Evolutionary conservation across 768 basidiomycete genomes (phyloP).

Genomic region (Mrakia blollopis): DNA sequence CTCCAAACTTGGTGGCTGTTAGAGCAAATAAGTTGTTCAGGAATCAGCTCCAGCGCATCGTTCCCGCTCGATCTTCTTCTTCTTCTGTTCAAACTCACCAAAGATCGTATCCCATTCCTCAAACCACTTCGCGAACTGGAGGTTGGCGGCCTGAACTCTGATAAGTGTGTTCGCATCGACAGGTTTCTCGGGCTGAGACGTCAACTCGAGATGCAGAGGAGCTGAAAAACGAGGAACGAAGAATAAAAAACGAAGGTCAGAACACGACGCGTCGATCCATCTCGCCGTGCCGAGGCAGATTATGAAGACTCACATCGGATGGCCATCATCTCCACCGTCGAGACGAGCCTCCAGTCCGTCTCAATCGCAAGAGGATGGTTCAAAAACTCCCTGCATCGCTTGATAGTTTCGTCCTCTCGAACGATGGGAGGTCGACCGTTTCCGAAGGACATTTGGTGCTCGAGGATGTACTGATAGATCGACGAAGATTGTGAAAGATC

Average conservation of each 20-base stretch:
- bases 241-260: too few species aligned
- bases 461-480: not conserved
- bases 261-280: not conserved
- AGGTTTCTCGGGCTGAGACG: constrained; percentile 58
- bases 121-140: constrained; percentile 74
- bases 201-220: constrained; percentile 71
- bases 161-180: constrained; percentile 69
- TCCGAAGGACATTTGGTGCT: constrained; percentile 79
- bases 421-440: constrained; percentile 89
- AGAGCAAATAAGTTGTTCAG: constrained; percentile 67
- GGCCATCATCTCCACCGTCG: constrained; percentile 87
- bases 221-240: constrained; percentile 47
- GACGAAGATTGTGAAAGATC: constrained; percentile 46
- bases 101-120: constrained; percentile 44
- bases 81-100: constrained; percentile 38
- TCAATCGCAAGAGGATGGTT: constrained; percentile 83
- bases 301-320: constrained; percentile 52
- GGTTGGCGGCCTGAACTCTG: constrained; percentile 66
- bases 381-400: constrained; percentile 69
- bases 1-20: constrained; percentile 56
- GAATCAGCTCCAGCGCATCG: not conserved
- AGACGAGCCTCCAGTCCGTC: constrained; percentile 91
- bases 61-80: constrained; percentile 49
- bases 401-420: constrained; percentile 86
- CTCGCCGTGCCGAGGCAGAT: too few species aligned